These are phyloP conservation scores for Lodderomyces parapsilosis DNA, from an alignment of 1,139 yeast genomes.

Conservation along the genomic window DNA sequence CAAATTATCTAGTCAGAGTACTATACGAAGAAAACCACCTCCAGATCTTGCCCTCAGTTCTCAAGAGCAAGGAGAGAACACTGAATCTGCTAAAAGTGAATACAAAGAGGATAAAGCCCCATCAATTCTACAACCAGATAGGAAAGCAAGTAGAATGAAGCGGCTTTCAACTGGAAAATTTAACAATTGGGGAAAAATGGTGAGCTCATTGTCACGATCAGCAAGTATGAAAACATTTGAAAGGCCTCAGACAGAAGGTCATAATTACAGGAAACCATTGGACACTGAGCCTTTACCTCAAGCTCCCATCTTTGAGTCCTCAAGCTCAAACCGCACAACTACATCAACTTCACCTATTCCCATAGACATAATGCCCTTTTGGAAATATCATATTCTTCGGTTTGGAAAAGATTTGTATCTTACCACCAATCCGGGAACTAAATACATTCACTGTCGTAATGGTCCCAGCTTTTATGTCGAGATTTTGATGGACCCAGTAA, in stretches of 20 bases:
- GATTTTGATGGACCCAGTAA: constrained; percentile 19
- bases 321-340: constrained; percentile 2
- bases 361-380: constrained; percentile 30
- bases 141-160: not conserved
- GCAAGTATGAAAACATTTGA: not conserved
- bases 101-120: not conserved
- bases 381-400: constrained; percentile 60
- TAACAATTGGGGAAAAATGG: not conserved
- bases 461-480: constrained; percentile 59
- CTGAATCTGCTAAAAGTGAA: not conserved
- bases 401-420: constrained; percentile 51
- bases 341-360: constrained; percentile 8
- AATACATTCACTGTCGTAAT: constrained; percentile 53
- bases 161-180: not conserved
- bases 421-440: constrained; percentile 58
- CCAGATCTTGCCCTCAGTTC: not conserved
- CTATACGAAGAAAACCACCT: constrained; percentile 8
- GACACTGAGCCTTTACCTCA: not conserved
- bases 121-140: not conserved
- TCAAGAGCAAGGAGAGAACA: not conserved
- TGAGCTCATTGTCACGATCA: not conserved
- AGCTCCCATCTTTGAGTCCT: not conserved
- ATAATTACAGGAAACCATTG: not conserved
- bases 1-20: not conserved
- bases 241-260: not conserved